Conservation (phyloP, 179 eudicot genomes). For the Corrigiola litoralis region DNA sequence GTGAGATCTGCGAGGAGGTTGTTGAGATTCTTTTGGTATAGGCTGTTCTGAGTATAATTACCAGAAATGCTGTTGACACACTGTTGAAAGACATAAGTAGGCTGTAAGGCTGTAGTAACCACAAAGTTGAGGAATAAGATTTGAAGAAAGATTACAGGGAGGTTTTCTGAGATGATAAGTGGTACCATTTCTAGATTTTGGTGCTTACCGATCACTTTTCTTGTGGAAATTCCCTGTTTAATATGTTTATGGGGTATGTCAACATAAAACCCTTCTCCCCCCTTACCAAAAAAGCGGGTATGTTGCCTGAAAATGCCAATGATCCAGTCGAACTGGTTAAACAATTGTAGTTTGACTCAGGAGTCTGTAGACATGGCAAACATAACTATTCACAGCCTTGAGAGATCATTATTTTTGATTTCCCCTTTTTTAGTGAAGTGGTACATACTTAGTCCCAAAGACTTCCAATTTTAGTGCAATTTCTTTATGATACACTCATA, state of each 20-base stretch:
- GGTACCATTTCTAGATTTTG: neutral
- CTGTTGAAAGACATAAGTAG: neutral
- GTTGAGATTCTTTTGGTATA: neutral
- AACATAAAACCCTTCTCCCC: too few species aligned
- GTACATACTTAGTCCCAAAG: too few species aligned
- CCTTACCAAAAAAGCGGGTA: neutral
- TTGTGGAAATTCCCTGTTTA: too few species aligned
- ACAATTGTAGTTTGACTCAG: neutral
- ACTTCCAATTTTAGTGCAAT: too few species aligned
- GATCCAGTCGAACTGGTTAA: neutral
- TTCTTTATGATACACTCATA: too few species aligned
- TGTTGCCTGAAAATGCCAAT: neutral
- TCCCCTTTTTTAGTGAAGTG: too few species aligned
- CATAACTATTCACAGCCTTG: too few species aligned
- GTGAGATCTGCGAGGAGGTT: neutral
- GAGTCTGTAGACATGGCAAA: neutral
- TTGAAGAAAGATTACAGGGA: neutral
- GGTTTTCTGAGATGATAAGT: neutral
- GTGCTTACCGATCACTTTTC: too few species aligned
- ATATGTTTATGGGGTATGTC: too few species aligned
- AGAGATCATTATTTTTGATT: too few species aligned
- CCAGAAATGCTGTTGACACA: slow-evolving; percentile 5
- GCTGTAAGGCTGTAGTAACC: neutral
- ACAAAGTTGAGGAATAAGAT: neutral
- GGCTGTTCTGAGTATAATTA: slow-evolving; percentile 9